Percentiles rank a stretch among this genome's conserved stretches.
These are phyloP conservation scores for Turnera subulata DNA, from an alignment of 345 rosid genomes.

Conservation along the genomic window DNA sequence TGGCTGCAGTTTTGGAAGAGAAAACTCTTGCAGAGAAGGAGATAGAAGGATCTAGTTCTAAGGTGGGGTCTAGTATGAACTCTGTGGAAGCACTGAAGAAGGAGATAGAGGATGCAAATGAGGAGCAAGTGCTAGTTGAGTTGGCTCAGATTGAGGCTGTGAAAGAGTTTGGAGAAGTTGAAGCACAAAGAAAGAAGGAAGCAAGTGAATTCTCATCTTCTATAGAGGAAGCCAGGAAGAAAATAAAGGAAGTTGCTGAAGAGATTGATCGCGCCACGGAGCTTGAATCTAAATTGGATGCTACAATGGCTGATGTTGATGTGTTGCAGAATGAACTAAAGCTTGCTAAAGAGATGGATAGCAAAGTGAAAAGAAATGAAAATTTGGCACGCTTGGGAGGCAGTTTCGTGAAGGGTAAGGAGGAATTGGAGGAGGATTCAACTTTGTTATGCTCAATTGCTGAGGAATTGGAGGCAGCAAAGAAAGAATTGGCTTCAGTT, in stretches of 20 bases:
- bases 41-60: constrained; percentile 25
- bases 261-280: constrained; percentile 52
- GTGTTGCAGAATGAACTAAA: constrained; percentile 56
- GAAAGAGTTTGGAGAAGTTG: constrained; percentile 54
- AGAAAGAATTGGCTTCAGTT: constrained; percentile 49
- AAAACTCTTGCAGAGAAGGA: constrained; percentile 54
- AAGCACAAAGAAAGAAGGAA: constrained; percentile 46
- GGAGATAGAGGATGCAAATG: constrained; percentile 66
- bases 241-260: constrained; percentile 27
- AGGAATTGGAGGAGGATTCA: constrained; percentile 24
- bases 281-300: constrained; percentile 46
- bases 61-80: constrained; percentile 25
- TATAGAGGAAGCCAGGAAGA: constrained; percentile 32
- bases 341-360: constrained; percentile 42
- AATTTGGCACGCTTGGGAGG: constrained; percentile 21
- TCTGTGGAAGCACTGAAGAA: constrained; percentile 44
- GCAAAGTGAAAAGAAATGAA: constrained; percentile 31
- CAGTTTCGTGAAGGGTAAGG: constrained; percentile 15
- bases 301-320: constrained; percentile 52
- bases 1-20: constrained; percentile 54
- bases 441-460: constrained; percentile 36
- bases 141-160: constrained; percentile 75
- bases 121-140: constrained; percentile 77
- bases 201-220: constrained; percentile 26
- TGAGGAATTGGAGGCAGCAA: constrained; percentile 56